phyloP scores from a whole-genome alignment of 148 eudicot species.

The Chenopodium album region DNA sequence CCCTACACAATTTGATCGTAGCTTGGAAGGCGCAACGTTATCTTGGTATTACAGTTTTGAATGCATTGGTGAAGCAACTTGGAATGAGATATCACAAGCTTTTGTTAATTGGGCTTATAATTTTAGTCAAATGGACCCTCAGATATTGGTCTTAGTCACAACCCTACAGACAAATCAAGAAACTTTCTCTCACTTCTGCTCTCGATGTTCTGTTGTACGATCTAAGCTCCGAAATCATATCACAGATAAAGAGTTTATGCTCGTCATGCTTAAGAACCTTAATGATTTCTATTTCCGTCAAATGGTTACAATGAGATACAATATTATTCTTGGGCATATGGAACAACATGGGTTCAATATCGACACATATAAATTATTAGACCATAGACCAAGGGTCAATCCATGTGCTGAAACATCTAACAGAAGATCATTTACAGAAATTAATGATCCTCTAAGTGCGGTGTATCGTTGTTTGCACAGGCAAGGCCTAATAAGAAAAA shows the following conservation, averaged over 20 bases:
- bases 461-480: background rate
- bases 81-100: background rate
- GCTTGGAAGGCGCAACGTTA: background rate
- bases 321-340: background rate
- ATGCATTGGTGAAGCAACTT: background rate
- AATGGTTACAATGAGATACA: background rate
- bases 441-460: no score
- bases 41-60: background rate
- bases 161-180: no score
- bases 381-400: background rate
- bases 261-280: background rate
- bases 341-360: background rate
- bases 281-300: background rate
- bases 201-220: no score
- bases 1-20: background rate
- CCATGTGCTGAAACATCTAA: background rate
- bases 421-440: background rate
- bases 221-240: no score
- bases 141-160: no score
- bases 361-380: background rate
- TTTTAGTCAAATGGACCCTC: no score
- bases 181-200: no score
- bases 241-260: no score
- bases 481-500: background rate
- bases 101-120: background rate